phyloP scores from a whole-genome alignment of 2,329 filamentous ascomycete species.

The Penicillium sp. region DNA sequence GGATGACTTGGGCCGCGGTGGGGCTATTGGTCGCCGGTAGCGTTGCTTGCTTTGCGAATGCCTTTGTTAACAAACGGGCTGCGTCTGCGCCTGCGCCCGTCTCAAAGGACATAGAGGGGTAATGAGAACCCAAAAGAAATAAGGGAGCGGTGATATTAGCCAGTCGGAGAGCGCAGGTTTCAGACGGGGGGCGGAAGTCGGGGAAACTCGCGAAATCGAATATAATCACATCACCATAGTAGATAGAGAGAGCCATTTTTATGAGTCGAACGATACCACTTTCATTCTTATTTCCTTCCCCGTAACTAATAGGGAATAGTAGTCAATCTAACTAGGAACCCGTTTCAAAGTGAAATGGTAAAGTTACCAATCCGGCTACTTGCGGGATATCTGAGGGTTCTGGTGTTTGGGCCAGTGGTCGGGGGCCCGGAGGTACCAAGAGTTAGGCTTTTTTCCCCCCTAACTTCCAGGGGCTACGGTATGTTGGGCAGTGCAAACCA shows the following conservation, averaged over 20 bases:
- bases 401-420: not conserved
- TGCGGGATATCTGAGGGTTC: conserved; percentile 6
- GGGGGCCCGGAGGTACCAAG: not conserved
- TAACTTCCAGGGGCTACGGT: not conserved
- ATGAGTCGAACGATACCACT: not conserved
- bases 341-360: conserved; percentile 2
- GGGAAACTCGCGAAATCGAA: conserved; percentile 1
- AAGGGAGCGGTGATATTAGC: not conserved
- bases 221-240: not conserved
- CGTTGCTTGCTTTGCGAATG: conserved; percentile 31
- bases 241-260: not conserved
- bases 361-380: conserved; percentile 7
- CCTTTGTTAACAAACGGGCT: conserved; percentile 21
- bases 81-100: conserved; percentile 1
- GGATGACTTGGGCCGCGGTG: conserved; percentile 60
- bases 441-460: not conserved
- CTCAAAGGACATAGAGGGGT: conserved; percentile 25
- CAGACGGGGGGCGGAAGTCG: conserved; percentile 1
- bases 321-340: not conserved
- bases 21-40: conserved; percentile 33
- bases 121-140: conserved; percentile 5
- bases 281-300: not conserved
- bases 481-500: conserved; percentile 1
- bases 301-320: not conserved
- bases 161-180: conserved; percentile 3